Base-by-base conservation (phyloP, 495 filamentous ascomycete genomes). In the Aspergillus campestris region DNA sequence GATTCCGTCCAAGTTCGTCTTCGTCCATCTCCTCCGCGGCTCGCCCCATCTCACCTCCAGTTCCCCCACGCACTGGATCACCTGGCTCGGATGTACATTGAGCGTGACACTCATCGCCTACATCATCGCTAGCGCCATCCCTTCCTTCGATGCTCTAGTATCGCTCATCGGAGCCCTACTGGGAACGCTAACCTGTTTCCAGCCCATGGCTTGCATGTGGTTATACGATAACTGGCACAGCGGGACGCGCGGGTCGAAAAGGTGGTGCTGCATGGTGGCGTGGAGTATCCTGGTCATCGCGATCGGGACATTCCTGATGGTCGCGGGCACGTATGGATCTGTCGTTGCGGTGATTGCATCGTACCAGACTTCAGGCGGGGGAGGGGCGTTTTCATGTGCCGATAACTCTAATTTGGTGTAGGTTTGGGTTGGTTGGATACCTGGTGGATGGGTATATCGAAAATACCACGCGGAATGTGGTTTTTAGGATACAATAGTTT, bases 71-170 rank as follows among this genome's bases (percentile, higher is more conserved):
- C 67, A 78, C 39, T 81, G 76, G 77, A 38, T 54, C 7, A 64
- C 70, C 8, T 88, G 84, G 84, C 50, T 84, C 3, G 56, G 48
- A 7, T 74, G 83, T 18, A 76, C 78, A 4, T 47, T 68, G n/a
- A 49, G 60, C 46, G 61, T 83, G 47, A 79, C 78, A 35, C 4
- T 84, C 2, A 54, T 83, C 28, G 75, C 81, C 7, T 88, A 80
- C 69, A 58, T 86, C 35, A 79, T 88, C 54, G 82, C 83, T 24
- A 78, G 81, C 51, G 76, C 78, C 7, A 83, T 89, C 36, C 84
- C 84, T 8, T 76, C 83, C 55, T 87, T 87, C 57, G 72, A 74
- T 51, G 70, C 71, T 33, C 63, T 87, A 34, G 65, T 87, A 13
- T 73, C 72, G 15, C 71, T 80, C 45, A 68, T 78, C 32, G 80